Evolutionary conservation across 1,284 basidiomycete species (phyloP).

Genomic region (Vanrija humicola): DNA sequence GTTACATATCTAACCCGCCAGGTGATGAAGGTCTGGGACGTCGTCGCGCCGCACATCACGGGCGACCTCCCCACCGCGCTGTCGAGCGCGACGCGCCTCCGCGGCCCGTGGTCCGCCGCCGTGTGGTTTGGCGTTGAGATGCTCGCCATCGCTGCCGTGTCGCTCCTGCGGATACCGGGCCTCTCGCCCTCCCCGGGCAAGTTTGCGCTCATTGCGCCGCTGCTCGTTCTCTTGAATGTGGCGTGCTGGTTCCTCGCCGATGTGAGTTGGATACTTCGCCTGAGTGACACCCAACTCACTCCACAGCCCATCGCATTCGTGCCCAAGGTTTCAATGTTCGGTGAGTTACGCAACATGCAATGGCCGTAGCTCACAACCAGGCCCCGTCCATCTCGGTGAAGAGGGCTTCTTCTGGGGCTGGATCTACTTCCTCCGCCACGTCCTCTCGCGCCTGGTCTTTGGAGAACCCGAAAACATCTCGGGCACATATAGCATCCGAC

Average conservation of each 20-base stretch:
- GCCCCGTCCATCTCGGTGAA: conserved; percentile 17
- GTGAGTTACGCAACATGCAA: conserved; percentile 9
- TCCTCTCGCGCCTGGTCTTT: conserved; percentile 5
- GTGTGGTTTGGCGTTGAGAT: conserved; percentile 34
- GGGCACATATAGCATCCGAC: conserved; percentile 41
- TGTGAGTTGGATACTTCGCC: conserved; percentile 14
- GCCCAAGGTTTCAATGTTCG: conserved; percentile 31
- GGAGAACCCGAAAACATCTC: conserved; percentile 34
- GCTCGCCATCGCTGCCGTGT: conserved; percentile 17
- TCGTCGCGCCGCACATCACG: conserved; percentile 32
- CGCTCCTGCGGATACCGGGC: conserved; percentile 36
- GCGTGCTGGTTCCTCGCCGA: conserved; percentile 40
- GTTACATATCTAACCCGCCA: conserved; percentile 8
- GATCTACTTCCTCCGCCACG: conserved; percentile 4
- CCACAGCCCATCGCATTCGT: conserved; percentile 28
- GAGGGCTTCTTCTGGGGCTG: conserved; percentile 19
- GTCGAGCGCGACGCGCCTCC: conserved; percentile 22
- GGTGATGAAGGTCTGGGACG: conserved; percentile 46
- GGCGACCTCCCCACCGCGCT: conserved; percentile 32
- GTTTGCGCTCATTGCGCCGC: conserved; percentile 14
- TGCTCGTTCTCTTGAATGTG: conserved; percentile 25
- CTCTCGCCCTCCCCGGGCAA: conserved; percentile 29
- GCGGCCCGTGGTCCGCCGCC: conserved; percentile 24
- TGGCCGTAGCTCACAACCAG: conserved; percentile 1
- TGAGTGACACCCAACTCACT: not conserved